A percentile compares a stretch with the other conserved stretches of the same genome.
Conservation (phyloP, 139 green algal species). For the Micractinium conductrix region DNA sequence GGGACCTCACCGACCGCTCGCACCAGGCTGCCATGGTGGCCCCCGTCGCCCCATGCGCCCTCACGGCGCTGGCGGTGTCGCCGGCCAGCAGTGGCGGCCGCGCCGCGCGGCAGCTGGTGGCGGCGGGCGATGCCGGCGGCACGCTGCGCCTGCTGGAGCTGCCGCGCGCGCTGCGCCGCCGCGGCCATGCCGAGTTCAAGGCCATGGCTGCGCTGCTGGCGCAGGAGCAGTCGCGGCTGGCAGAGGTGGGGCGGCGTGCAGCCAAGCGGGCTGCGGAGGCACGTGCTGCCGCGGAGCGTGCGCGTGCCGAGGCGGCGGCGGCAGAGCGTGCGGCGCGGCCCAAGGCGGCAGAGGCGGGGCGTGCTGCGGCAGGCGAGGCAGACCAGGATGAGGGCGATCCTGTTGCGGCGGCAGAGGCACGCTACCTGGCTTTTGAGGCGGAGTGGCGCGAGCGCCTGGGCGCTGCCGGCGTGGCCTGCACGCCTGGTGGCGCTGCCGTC, state of each 20-base stretch:
- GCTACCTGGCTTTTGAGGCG: constrained; percentile 6
- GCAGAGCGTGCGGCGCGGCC: not conserved
- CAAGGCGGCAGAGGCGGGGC: not conserved
- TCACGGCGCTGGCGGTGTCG: constrained; percentile 69
- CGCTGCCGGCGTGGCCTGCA: no score
- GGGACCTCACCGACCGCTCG: constrained; percentile 84
- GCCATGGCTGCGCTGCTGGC: constrained; percentile 69
- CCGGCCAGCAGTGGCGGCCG: not conserved
- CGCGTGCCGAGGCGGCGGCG: not conserved
- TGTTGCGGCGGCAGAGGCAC: not conserved
- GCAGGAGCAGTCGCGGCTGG: constrained; percentile 45
- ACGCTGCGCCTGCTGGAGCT: constrained; percentile 86
- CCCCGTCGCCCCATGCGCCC: constrained; percentile 50
- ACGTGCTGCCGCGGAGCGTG: not conserved
- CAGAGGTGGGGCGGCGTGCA: not conserved
- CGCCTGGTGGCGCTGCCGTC: no score
- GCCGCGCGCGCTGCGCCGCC: constrained; percentile 78
- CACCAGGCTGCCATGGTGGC: constrained; percentile 73
- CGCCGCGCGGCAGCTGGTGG: constrained; percentile 60
- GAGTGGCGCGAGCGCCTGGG: constrained; percentile 4
- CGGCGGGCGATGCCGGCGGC: constrained; percentile 61
- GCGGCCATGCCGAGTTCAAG: constrained; percentile 72
- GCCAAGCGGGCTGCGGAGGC: not conserved
- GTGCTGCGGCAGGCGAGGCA: not conserved
- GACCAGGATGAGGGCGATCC: not conserved